Percentiles rank a stretch among this genome's conserved stretches.
Evolutionary conservation across 1,284 basidiomycete genomes (phyloP).

Genomic region (Sutorius eximius): DNA sequence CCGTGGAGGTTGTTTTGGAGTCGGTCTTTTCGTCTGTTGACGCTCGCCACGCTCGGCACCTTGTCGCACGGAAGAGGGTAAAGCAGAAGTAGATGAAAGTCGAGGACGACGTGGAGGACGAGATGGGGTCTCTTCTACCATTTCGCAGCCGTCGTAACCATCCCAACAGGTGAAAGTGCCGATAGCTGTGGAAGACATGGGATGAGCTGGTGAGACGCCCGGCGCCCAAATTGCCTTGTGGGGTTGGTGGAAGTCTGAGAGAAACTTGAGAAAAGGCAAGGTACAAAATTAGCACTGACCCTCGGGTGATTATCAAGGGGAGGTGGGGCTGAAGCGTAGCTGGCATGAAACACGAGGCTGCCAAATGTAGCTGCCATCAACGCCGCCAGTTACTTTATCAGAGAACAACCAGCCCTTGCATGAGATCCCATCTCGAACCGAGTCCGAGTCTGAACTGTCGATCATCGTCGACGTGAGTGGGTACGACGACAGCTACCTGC

Average conservation of each 20-base stretch:
- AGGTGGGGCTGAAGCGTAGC: slow-evolving; percentile 20
- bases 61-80: slow-evolving; percentile 15
- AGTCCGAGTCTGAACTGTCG: slow-evolving; percentile 1
- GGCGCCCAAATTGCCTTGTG: slow-evolving; percentile 18
- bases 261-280: slow-evolving; percentile 11
- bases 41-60: slow-evolving; percentile 28
- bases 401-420: slow-evolving; percentile 4
- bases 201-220: slow-evolving; percentile 14
- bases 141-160: slow-evolving; percentile 36
- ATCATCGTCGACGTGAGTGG: neutral
- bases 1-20: slow-evolving; percentile 41
- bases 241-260: slow-evolving; percentile 19
- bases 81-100: slow-evolving; percentile 19
- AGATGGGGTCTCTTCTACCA: slow-evolving; percentile 19
- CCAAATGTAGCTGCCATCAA: slow-evolving; percentile 33
- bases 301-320: slow-evolving; percentile 35
- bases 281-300: slow-evolving; percentile 30
- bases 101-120: slow-evolving; percentile 24
- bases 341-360: slow-evolving; percentile 37
- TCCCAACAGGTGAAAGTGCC: slow-evolving; percentile 43
- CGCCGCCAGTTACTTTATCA: slow-evolving; percentile 29
- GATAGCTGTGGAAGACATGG: slow-evolving; percentile 33
- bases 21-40: slow-evolving; percentile 35
- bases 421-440: slow-evolving; percentile 14
- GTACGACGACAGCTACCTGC: neutral